Evolutionary conservation across 169 alveolate genomes (phyloP), one percentile per base, ranked within the genome.

Genomic region (Plasmodium gonderi): DNA sequence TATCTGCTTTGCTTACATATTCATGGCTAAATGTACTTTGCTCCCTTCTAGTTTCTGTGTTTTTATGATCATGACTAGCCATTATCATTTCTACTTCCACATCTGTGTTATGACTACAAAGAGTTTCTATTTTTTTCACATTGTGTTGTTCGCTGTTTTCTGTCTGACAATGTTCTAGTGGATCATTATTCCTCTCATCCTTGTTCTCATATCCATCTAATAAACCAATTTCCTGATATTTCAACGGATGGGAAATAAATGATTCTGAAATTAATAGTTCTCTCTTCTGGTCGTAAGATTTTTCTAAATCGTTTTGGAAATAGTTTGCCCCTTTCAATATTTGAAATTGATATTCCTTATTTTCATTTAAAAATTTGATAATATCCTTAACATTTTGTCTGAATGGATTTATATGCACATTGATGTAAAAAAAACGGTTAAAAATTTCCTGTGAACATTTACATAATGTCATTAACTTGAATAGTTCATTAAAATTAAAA

Each of bases 351-450:
- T 87, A 87, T 36, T 87, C 93, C 33, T 87, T 87, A 54, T 87
- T 87, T 33, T 49, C 65, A 42, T 76, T 87, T 76, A 87, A 44
- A 75, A 87, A 87, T 9, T 42, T 23, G 4, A 87, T 87, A 75
- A 87, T 87, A 42, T 87, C 93, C 17, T 60, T 75, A 8, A 87
- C 68, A 75, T 20, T 74, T 60, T 87, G 93, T 75, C 79, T 87
- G 31, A 75, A 87, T 9, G 93, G 93, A 87, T 87, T 87, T 17
- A 87, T 78, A 36, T 87, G 78, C n/a, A 87, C 93, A 40, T 87
- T 87, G 7, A 87, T 67, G 45, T 65, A 75, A 54, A 87, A 87
- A 36, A 38, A 75, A 3, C 45, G 26, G 23, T 87, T 87, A 42
- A 87, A 87, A 12, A 87, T 87, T 17, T 87, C 74, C 12, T 87